A percentile compares a stretch with the other conserved stretches of the same genome.
These are phyloP conservation scores for Cryptosporidium viatorum DNA, from an alignment of 169 alveolate species.

Conservation along the genomic window DNA sequence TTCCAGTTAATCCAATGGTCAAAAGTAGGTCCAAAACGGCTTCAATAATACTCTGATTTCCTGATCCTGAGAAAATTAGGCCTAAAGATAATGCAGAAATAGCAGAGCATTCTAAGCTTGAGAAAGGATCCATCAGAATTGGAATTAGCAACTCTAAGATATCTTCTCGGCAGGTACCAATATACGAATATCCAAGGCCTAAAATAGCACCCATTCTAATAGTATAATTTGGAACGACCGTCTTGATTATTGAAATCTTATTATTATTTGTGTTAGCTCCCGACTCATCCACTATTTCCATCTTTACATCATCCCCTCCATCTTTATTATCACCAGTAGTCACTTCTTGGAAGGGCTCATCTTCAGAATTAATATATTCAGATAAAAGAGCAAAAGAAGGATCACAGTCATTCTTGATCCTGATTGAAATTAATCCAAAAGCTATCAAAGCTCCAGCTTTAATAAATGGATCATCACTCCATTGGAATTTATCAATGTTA, in stretches of 20 bases:
- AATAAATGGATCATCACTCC: constrained; percentile 92
- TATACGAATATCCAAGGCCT: constrained; percentile 98
- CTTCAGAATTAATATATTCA: constrained; percentile 86
- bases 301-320: constrained; percentile 2
- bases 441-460: constrained; percentile 97
- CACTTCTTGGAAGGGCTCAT: constrained; percentile 11
- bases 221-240: constrained; percentile 75
- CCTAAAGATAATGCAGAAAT: constrained; percentile 97
- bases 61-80: constrained; percentile 95
- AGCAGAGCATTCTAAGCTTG: constrained; percentile 93
- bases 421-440: constrained; percentile 92
- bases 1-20: constrained; percentile 9
- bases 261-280: constrained; percentile 17
- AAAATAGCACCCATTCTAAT: constrained; percentile 93
- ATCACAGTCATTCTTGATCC: constrained; percentile 94
- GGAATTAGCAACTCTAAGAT: constrained; percentile 90
- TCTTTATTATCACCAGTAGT: background rate
- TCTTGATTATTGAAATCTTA: constrained; percentile 37
- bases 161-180: constrained; percentile 96
- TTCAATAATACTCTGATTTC: constrained; percentile 92
- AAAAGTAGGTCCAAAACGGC: constrained; percentile 87
- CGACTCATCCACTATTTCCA: background rate
- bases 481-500: constrained; percentile 90
- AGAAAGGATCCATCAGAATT: constrained; percentile 87
- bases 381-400: constrained; percentile 95